Conservation (phyloP, 495 filamentous ascomycete genomes). For the Pseudevernia furfuracea region DNA sequence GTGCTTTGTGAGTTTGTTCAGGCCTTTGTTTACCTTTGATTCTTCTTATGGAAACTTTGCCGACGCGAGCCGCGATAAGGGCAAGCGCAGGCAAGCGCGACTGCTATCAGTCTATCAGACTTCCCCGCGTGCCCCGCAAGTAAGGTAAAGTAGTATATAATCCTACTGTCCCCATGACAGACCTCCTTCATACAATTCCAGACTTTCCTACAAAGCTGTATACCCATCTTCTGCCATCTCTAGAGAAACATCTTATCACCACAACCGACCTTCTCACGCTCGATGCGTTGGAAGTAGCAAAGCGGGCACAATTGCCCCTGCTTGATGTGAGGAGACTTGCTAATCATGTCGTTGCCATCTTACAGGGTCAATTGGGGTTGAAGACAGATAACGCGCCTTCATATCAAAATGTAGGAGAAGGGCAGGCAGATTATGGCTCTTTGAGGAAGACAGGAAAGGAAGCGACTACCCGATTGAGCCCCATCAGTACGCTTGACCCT, state of each 20-base stretch:
- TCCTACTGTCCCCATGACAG: conserved; percentile 73
- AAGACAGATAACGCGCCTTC: conserved; percentile 6
- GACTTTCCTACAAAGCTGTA: conserved; percentile 62
- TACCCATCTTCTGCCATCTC: conserved; percentile 65
- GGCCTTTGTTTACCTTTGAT: conserved; percentile 10
- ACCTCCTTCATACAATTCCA: conserved; percentile 78
- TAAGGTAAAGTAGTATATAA: too few species aligned
- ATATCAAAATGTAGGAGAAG: conserved; percentile 11
- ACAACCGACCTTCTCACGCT: conserved; percentile 81
- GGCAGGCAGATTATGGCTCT: conserved; percentile 27
- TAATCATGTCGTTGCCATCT: conserved; percentile 51
- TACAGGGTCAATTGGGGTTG: conserved; percentile 59
- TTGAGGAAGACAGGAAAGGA: conserved; percentile 21
- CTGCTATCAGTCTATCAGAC: not conserved
- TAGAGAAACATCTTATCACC: conserved; percentile 68
- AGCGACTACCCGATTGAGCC: conserved; percentile 38
- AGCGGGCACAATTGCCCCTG: conserved; percentile 73
- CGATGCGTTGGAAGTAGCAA: conserved; percentile 74
- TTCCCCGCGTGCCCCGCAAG: too few species aligned
- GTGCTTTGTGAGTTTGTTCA: not conserved
- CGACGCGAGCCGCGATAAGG: conserved; percentile 12
- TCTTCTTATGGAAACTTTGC: conserved; percentile 1
- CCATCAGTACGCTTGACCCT: conserved; percentile 74
- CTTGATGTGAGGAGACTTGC: conserved; percentile 67
- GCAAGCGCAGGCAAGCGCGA: conserved; percentile 1